A percentile compares a stretch with the other conserved stretches of the same genome.
These are phyloP conservation scores for Sistotremastrum niveocremeum DNA, from an alignment of 768 basidiomycete genomes.

Conservation along the genomic window DNA sequence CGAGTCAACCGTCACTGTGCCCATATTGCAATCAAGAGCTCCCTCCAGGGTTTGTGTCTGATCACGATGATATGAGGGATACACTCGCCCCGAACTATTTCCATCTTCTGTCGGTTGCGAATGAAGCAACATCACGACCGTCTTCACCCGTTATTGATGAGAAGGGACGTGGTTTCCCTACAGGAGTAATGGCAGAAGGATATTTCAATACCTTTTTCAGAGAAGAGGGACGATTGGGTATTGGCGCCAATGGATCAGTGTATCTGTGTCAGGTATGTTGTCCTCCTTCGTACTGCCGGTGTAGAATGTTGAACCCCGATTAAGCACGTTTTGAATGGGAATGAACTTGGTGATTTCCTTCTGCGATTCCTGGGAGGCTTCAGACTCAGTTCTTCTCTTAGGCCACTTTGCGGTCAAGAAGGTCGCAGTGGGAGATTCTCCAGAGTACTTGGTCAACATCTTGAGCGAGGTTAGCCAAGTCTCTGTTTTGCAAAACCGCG, in stretches of 20 bases:
- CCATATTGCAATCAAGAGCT: constrained; percentile 64
- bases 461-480: constrained; percentile 48
- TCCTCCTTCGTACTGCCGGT: background rate
- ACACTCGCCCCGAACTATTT: constrained; percentile 68
- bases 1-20: constrained; percentile 27
- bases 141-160: constrained; percentile 26
- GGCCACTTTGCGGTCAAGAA: constrained; percentile 94
- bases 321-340: constrained; percentile 80
- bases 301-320: background rate
- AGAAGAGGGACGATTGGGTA: constrained; percentile 78
- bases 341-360: constrained; percentile 47
- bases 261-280: constrained; percentile 67
- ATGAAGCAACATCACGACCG: constrained; percentile 45
- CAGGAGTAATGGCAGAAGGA: constrained; percentile 74
- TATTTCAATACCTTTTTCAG: constrained; percentile 91
- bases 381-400: constrained; percentile 10
- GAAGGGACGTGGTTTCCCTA: constrained; percentile 28
- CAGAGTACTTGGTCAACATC: constrained; percentile 71
- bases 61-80: constrained; percentile 9
- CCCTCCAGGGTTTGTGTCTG: constrained; percentile 28
- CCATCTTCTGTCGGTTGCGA: constrained; percentile 58
- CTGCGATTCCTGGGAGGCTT: background rate
- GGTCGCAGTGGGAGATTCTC: constrained; percentile 86
- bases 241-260: constrained; percentile 91
- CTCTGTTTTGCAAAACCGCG: background rate